Evolutionary conservation across 2,329 filamentous ascomycete genomes (phyloP), one percentile per base, ranked within the genome.

Genomic region (Pseudogymnoascus sp.): DNA sequence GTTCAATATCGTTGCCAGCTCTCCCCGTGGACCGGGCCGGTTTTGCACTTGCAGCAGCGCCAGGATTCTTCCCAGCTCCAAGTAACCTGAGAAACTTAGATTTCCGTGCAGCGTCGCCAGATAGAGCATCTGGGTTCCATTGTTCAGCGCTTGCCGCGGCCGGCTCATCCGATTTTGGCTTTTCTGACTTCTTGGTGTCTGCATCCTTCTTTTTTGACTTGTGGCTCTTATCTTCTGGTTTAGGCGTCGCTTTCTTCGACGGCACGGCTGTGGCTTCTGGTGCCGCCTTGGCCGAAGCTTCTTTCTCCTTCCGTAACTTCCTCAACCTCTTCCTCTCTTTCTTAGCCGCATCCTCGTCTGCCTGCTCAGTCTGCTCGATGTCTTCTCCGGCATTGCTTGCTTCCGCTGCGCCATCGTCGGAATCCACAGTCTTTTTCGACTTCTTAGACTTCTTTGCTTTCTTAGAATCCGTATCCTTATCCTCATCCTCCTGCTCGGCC

Each of bases 21-120:
- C 33, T 33, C 14, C 59, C 59, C 5, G 14, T 31, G 16, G 38
- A 16, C 1, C 59, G 40, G 1, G 62, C 65, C 8, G 61, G 64
- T 6, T 63, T 64, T 63, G 35, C 66, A 42, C 60, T 60, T 4
- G 56, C 61, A 18, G 14, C 18, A 21, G 47, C 44, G 7, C 23
- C 63, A 2, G 40, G 62, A 18, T 59, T 59, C 63, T 71, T 72
- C 12, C 70, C 68, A 25, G 71, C 72, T 12, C 73, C 72, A 14
- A 75, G 67, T 23, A 75, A 65, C 25, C 73, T 69, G 50, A 74
- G 60, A 60, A 74, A 75, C 63, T 75, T 75, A 18, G 67, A 67
- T 60, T 73, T 73, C 12, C 73, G 67, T 6, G 69, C 67, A 14
- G 66, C 68, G 28, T 71, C 72, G 1, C 74, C 73, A 21, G 63